Evolutionary conservation across 225 moss, liverwort and hornwort species (phyloP).

Genomic region (Bryoerythrophyllum caledonicum): DNA sequence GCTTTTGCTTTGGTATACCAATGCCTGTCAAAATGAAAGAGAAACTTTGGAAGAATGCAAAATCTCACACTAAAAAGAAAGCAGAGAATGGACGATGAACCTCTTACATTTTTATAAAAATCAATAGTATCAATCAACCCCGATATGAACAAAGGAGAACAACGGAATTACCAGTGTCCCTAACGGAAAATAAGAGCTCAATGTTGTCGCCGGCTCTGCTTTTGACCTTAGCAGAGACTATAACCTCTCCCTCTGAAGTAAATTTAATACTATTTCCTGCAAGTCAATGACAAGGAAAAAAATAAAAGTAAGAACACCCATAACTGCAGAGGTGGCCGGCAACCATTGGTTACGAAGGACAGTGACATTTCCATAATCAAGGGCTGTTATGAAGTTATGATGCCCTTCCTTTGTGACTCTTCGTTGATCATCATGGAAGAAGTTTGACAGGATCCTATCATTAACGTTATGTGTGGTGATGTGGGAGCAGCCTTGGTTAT

Average conservation of each 20-base stretch:
- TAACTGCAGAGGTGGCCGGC: too few species aligned
- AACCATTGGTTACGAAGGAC: too few species aligned
- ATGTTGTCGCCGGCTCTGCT: constrained; percentile 34
- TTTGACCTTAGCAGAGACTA: constrained; percentile 36
- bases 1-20: constrained; percentile 52
- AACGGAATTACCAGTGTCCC: constrained; percentile 39
- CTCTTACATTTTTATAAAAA: background rate
- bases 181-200: constrained; percentile 49
- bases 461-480: too few species aligned
- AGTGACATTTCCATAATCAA: too few species aligned
- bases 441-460: too few species aligned
- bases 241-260: constrained; percentile 49
- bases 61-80: background rate
- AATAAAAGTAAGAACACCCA: background rate
- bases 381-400: too few species aligned
- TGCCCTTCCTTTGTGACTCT: too few species aligned
- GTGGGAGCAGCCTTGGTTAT: too few species aligned
- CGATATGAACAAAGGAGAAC: background rate
- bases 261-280: constrained; percentile 56
- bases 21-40: constrained; percentile 33
- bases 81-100: background rate
- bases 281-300: background rate
- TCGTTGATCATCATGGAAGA: too few species aligned
- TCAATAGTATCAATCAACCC: too few species aligned
- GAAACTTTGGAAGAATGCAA: background rate